Evolutionary conservation across 2,329 filamentous ascomycete genomes (phyloP).

Genomic region (Colletotrichum liriopes): DNA sequence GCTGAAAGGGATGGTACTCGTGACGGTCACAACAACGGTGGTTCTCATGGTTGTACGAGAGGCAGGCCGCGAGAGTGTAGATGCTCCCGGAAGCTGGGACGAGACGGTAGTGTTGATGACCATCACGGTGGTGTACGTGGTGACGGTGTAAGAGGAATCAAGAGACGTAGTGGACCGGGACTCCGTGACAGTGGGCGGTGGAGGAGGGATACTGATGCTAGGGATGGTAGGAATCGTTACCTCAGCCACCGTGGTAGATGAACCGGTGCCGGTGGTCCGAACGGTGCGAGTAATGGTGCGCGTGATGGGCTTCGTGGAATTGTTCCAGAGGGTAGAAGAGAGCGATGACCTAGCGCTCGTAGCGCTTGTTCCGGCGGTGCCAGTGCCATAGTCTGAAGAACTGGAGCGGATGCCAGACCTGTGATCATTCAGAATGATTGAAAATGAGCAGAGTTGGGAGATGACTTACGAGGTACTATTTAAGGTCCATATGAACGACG

Average conservation of each 20-base stretch:
- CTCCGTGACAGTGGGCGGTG: background rate
- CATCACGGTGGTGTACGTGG: conserved; percentile 26
- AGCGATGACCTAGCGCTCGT: background rate
- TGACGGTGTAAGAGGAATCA: conserved; percentile 12
- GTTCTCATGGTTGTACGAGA: conserved; percentile 24
- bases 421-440: background rate
- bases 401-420: background rate
- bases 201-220: conserved; percentile 13
- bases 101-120: conserved; percentile 35
- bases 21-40: conserved; percentile 35
- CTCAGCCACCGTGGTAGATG: conserved; percentile 4
- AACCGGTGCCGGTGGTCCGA: background rate
- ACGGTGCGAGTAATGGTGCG: conserved; percentile 5
- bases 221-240: conserved; percentile 24
- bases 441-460: background rate
- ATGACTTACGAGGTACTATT: conserved; percentile 29
- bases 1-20: conserved; percentile 3
- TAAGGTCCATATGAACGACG: conserved; percentile 5
- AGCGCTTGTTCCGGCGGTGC: conserved; percentile 13
- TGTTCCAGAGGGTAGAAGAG: conserved; percentile 26
- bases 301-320: conserved; percentile 17
- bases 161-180: conserved; percentile 1
- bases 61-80: background rate
- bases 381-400: conserved; percentile 17
- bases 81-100: conserved; percentile 16